A percentile compares a stretch with the other conserved stretches of the same genome.
These are phyloP conservation scores for Hericium alpestre DNA, from an alignment of 768 basidiomycete species.

Conservation along the genomic window DNA sequence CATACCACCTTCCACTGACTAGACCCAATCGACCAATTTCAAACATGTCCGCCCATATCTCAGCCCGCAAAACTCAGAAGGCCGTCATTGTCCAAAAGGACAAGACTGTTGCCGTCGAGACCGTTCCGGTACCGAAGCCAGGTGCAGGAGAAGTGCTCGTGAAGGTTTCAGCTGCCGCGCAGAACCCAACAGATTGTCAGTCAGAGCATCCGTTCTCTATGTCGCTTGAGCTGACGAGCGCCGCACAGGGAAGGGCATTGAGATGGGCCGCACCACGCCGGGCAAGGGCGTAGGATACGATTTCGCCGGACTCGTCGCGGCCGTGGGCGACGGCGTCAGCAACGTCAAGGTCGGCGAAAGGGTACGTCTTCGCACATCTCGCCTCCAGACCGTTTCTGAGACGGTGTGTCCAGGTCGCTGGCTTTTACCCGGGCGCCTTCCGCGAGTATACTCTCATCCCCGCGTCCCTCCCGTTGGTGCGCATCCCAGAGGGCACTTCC, in stretches of 20 bases:
- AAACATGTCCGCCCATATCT: too few relatives aligned
- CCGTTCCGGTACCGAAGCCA: background rate
- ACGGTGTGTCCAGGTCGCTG: background rate
- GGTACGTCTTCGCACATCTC: background rate
- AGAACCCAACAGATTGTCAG: slow-evolving; percentile 2
- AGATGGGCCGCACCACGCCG: background rate
- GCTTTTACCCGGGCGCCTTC: background rate
- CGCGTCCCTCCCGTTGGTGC: background rate
- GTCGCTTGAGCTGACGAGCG: background rate
- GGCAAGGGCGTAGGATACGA: background rate
- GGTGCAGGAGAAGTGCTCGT: background rate
- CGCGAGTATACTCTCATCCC: background rate
- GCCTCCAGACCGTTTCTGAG: background rate
- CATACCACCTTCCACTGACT: too few relatives aligned
- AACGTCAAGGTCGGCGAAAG: background rate
- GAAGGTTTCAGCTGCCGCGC: background rate
- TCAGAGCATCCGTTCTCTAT: too few relatives aligned
- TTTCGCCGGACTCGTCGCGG: background rate
- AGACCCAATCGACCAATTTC: too few relatives aligned
- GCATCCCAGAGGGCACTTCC: background rate
- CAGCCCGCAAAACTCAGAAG: background rate
- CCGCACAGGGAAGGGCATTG: background rate
- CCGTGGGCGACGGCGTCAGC: background rate
- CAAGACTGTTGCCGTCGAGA: background rate
- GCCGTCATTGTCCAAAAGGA: background rate